Evolutionary conservation across 2,329 filamentous ascomycete genomes (phyloP).

Genomic region (Corinectria fuckeliana): DNA sequence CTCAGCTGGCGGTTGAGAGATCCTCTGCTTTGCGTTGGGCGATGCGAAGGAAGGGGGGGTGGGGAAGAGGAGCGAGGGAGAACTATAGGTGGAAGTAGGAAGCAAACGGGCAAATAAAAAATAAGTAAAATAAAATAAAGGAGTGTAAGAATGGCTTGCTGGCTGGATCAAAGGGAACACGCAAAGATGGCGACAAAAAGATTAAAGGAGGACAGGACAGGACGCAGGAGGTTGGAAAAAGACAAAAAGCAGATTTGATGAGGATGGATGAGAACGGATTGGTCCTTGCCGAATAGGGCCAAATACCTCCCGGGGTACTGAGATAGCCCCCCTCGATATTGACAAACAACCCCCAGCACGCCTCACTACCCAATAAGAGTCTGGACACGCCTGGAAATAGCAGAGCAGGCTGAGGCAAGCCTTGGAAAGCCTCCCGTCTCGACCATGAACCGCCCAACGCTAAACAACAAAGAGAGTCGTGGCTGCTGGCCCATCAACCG

Average conservation of each 20-base stretch:
- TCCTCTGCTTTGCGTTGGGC: conserved; percentile 3
- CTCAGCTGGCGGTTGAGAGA: too few species aligned
- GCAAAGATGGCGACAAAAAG: background rate
- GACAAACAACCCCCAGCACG: background rate
- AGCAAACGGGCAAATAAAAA: background rate
- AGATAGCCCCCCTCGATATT: background rate
- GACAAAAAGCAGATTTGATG: background rate
- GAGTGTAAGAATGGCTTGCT: conserved; percentile 4
- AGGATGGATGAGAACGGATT: background rate
- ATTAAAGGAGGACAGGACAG: background rate
- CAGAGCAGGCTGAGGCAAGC: background rate
- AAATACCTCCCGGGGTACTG: conserved; percentile 1
- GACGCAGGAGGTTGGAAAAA: background rate
- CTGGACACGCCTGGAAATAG: background rate
- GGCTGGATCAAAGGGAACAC: background rate
- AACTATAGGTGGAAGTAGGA: conserved; percentile 3
- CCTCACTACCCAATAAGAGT: too few species aligned
- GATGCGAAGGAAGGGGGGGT: background rate
- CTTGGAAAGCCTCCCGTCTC: background rate
- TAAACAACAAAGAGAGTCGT: conserved; percentile 6
- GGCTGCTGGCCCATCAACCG: conserved; percentile 25
- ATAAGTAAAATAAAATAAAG: background rate
- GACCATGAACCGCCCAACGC: background rate
- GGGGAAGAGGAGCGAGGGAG: background rate
- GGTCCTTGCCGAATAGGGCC: background rate